Evolutionary conservation across 768 basidiomycete species (phyloP).

Genomic region (Tricholomella constricta): DNA sequence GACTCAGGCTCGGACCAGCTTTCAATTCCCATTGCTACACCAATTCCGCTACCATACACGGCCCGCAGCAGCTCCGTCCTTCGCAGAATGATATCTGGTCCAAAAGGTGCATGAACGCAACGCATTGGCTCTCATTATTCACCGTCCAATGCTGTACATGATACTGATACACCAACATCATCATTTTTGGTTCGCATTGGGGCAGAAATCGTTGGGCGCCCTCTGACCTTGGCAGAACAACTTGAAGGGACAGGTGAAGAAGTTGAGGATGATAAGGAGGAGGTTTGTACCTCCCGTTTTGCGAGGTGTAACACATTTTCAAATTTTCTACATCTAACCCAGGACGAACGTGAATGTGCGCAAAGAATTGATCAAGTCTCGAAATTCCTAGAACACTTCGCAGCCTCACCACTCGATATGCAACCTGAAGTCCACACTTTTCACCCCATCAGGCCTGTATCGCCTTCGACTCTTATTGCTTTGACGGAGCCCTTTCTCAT

Average conservation of each 20-base stretch:
- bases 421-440: not conserved
- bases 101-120: conserved; percentile 16
- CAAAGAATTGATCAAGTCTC: not conserved
- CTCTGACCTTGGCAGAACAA: conserved; percentile 15
- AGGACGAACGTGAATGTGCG: not conserved
- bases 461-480: conserved; percentile 43
- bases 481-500: conserved; percentile 46
- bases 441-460: conserved; percentile 28
- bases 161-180: too few relatives aligned
- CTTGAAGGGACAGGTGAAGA: conserved; percentile 5
- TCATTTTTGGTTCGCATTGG: too few relatives aligned
- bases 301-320: not conserved
- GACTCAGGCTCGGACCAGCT: not conserved
- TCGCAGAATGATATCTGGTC: conserved; percentile 29
- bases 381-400: too few relatives aligned
- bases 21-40: conserved; percentile 23
- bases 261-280: not conserved
- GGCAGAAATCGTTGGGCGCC: conserved; percentile 6
- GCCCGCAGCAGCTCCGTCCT: conserved; percentile 30
- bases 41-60: conserved; percentile 31
- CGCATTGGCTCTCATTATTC: not conserved
- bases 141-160: too few relatives aligned
- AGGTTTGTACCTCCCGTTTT: not conserved
- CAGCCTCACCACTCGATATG: too few relatives aligned
- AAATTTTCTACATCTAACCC: not conserved